A percentile compares a stretch with the other conserved stretches of the same genome.
These are phyloP conservation scores for Pichia norvegensis DNA, from an alignment of 1,139 yeast species.

Conservation along the genomic window DNA sequence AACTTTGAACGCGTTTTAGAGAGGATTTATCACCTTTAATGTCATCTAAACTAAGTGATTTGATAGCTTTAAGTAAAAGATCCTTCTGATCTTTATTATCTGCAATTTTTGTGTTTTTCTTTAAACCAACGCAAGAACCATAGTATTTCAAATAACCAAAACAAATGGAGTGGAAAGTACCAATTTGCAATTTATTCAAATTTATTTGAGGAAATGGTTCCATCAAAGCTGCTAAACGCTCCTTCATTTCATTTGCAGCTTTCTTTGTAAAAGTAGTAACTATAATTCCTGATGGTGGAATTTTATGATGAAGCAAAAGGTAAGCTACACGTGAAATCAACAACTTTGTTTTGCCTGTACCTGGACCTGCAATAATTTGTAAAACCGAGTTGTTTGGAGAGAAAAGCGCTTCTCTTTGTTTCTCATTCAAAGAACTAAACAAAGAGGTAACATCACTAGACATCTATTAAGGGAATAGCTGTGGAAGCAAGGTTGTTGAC, in stretches of 20 bases:
- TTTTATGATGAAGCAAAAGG: conserved; percentile 42
- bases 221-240: conserved; percentile 43
- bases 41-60: conserved; percentile 22
- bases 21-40: conserved; percentile 21
- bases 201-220: conserved; percentile 31
- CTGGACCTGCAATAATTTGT: conserved; percentile 90
- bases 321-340: conserved; percentile 72
- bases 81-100: conserved; percentile 57
- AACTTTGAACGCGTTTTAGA: conserved; percentile 1
- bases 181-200: conserved; percentile 47
- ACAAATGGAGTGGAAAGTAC: conserved; percentile 85
- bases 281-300: conserved; percentile 54
- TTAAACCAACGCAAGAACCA: conserved; percentile 47
- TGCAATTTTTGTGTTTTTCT: conserved; percentile 45
- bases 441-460: background rate
- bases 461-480: background rate
- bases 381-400: conserved; percentile 46
- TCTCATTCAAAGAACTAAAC: conserved; percentile 39
- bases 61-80: conserved; percentile 37
- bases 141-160: conserved; percentile 48
- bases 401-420: conserved; percentile 56
- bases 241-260: conserved; percentile 79
- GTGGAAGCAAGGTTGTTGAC: too few relatives aligned
- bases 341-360: conserved; percentile 78
- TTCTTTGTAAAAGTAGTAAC: conserved; percentile 89